phyloP scores from a whole-genome alignment of 352 stramenopile species.

The Pythium aristosporum region DNA sequence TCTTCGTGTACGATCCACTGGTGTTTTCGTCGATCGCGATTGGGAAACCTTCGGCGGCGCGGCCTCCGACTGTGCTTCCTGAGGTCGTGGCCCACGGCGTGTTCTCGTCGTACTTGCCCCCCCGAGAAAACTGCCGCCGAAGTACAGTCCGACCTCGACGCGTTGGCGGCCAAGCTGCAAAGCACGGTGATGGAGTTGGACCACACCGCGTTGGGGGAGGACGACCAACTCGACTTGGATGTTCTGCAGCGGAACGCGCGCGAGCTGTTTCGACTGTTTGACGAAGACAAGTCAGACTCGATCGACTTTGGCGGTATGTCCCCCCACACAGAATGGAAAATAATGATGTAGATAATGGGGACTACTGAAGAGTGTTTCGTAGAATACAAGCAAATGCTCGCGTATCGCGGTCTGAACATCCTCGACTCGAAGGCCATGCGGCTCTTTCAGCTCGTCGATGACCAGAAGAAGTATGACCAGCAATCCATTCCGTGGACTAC shows the following conservation, averaged over 20 bases:
- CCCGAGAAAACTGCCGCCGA: constrained; percentile 50
- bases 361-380: background rate
- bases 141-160: constrained; percentile 46
- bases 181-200: constrained; percentile 57
- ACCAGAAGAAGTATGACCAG: constrained; percentile 56
- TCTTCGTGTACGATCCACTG: constrained; percentile 57
- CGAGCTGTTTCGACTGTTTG: constrained; percentile 70
- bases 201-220: constrained; percentile 33
- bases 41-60: constrained; percentile 56
- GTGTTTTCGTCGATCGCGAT: constrained; percentile 51
- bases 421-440: constrained; percentile 66
- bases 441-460: constrained; percentile 70
- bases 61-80: constrained; percentile 45
- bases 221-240: constrained; percentile 32
- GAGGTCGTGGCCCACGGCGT: constrained; percentile 55
- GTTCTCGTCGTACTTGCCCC: constrained; percentile 54
- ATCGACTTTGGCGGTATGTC: constrained; percentile 82
- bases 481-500: background rate
- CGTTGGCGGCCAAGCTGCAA: constrained; percentile 40
- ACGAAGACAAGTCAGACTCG: constrained; percentile 70
- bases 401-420: constrained; percentile 62
- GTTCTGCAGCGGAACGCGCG: constrained; percentile 49
- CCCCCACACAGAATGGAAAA: no score
- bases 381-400: constrained; percentile 83
- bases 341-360: background rate